phyloP scores from a whole-genome alignment of 495 filamentous ascomycete genomes.

The Choiromyces venosus region DNA sequence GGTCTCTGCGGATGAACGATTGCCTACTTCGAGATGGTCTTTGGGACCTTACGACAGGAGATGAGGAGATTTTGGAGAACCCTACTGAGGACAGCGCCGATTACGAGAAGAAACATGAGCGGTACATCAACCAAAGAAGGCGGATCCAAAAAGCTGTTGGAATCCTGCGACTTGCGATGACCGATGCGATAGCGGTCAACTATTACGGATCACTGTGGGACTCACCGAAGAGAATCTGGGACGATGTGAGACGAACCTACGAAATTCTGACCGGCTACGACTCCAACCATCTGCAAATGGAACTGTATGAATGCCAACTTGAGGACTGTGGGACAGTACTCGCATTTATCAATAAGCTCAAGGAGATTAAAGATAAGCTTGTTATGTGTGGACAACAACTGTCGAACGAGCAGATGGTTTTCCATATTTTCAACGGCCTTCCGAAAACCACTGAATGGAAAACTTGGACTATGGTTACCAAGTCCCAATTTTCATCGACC shows the following conservation, averaged over 20 bases:
- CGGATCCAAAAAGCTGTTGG: not conserved
- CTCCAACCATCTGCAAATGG: not conserved
- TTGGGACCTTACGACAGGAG: not conserved
- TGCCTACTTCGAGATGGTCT: not conserved
- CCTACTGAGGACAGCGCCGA: not conserved
- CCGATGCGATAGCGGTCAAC: not conserved
- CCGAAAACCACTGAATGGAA: not conserved
- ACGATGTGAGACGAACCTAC: not conserved
- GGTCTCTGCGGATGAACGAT: not conserved
- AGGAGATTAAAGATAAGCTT: no score
- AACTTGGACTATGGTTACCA: not conserved
- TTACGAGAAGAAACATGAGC: not conserved
- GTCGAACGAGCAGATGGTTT: not conserved
- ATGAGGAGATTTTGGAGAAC: not conserved
- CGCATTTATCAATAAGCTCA: no score
- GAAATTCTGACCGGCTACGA: not conserved
- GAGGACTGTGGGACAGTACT: no score
- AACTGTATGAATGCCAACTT: not conserved
- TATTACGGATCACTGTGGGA: no score
- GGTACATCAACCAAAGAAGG: accelerated
- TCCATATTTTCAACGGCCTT: not conserved
- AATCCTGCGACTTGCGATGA: not conserved
- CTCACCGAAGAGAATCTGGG: not conserved
- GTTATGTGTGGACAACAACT: not conserved
- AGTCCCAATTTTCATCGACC: no score